phyloP scores from a whole-genome alignment of 768 basidiomycete species.

The Psilocybe tampanensis region DNA sequence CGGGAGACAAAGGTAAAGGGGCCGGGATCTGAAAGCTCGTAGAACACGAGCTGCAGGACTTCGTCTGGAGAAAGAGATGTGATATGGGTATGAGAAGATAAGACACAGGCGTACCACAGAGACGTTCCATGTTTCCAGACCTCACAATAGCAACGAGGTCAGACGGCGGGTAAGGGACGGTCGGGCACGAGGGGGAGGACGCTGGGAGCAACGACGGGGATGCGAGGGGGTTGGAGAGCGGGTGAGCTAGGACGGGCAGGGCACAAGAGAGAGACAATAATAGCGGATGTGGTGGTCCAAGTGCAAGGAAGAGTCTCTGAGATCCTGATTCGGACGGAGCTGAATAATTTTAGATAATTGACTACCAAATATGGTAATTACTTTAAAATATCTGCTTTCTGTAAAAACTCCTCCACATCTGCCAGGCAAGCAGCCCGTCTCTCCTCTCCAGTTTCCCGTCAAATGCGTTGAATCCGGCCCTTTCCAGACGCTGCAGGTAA shows the following conservation, averaged over 20 bases:
- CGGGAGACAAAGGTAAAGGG: slow-evolving; percentile 58
- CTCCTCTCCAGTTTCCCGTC: slow-evolving; percentile 59
- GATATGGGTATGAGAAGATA: slow-evolving; percentile 11
- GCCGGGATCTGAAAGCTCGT: slow-evolving; percentile 68
- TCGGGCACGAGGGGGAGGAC: neutral
- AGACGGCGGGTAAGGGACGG: slow-evolving; percentile 15
- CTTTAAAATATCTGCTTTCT: slow-evolving; percentile 34
- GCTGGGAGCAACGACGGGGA: slow-evolving; percentile 10
- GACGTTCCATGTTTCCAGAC: slow-evolving; percentile 52
- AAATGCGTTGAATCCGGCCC: slow-evolving; percentile 73
- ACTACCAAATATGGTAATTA: slow-evolving; percentile 33
- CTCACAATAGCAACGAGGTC: slow-evolving; percentile 17
- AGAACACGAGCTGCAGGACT: slow-evolving; percentile 73
- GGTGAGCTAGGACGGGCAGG: slow-evolving; percentile 10
- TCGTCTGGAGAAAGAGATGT: slow-evolving; percentile 44
- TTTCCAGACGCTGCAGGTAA: slow-evolving; percentile 69
- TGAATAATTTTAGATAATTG: slow-evolving; percentile 47
- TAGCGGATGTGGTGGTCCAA: slow-evolving; percentile 29
- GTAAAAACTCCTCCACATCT: slow-evolving; percentile 52
- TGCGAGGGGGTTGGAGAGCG: slow-evolving; percentile 9
- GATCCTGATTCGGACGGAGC: slow-evolving; percentile 45
- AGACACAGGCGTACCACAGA: slow-evolving; percentile 56
- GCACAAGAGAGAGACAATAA: slow-evolving; percentile 15
- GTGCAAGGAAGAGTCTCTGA: slow-evolving; percentile 25
- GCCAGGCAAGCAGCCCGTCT: slow-evolving; percentile 81